Evolutionary conservation across 139 green algal species (phyloP), one percentile per base, ranked within the genome.

Genomic region (Auxenochlorella protothecoides): DNA sequence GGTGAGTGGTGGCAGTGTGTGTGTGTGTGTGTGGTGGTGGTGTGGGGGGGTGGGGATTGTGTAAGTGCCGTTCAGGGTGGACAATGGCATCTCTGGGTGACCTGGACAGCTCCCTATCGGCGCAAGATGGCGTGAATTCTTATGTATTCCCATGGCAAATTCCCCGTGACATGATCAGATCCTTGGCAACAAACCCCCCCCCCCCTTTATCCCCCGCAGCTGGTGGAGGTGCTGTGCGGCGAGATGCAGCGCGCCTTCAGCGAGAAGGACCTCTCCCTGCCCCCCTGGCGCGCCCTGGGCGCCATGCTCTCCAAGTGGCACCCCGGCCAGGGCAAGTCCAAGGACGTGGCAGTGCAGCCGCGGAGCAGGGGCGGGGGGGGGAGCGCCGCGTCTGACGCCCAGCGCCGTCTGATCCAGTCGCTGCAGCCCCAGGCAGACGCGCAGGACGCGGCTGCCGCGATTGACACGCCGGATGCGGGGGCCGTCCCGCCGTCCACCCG

Each of bases 301-400:
- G 76, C 78, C 54, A 87, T 89, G 80, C 66, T 85, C 59, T 78
- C 66, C 75, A 89, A 89, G 66, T 89, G 85, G 85, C 76, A 78
- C 53, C 85, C 83, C 12, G 72, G 83, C 56, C 82, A 80, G 53
- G 81, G 72, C 44, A 67, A 80, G 64, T 80, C 86, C 51, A 68
- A 74, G 59, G 76, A 79, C 63, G 54, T 82, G 27, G 27, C 27
- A 1, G 27, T 44, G 27, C 27, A 44, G 27, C 27, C 27, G 27
- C 27, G 27, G 27, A 44, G 27, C 27, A 44, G 27, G 27, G 27
- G 27, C 27, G 27, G 27, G 27, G 27, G 0, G 0, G 27, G 27
- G 27, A 44, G 27, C 27, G 27, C 27, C 27, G 27, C 27, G 27
- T 44, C 27, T 44, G 27, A 44, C 27, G 27, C 27, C 27, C 27